These are phyloP conservation scores for Mycena citricolor DNA, from an alignment of 1,284 basidiomycete species.

Conservation along the genomic window DNA sequence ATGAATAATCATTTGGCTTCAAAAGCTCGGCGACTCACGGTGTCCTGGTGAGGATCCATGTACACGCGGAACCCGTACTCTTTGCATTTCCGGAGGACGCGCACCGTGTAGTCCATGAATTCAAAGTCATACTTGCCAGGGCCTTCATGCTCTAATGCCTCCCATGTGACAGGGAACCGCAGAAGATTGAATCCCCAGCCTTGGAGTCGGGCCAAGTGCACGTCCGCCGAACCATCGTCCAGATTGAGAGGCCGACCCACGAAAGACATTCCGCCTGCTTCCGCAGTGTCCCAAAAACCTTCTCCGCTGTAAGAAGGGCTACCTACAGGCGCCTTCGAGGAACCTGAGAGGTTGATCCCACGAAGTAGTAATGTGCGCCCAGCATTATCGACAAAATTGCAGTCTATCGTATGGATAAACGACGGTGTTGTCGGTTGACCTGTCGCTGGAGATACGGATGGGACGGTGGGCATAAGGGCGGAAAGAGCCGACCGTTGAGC, in stretches of 20 bases:
- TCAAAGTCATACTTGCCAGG: constrained; percentile 91
- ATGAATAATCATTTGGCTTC: background rate
- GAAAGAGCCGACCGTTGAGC: too few species aligned
- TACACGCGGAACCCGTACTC: constrained; percentile 93
- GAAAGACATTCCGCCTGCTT: constrained; percentile 74
- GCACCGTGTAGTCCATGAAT: constrained; percentile 91
- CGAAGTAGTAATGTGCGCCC: constrained; percentile 87
- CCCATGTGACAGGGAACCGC: constrained; percentile 94
- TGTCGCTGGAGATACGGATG: constrained; percentile 67
- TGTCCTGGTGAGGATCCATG: constrained; percentile 97
- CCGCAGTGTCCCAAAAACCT: constrained; percentile 88
- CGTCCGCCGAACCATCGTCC: constrained; percentile 82
- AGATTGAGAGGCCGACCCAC: constrained; percentile 78
- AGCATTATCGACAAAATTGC: constrained; percentile 80
- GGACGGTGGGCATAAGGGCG: constrained; percentile 65
- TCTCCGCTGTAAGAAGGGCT: constrained; percentile 68
- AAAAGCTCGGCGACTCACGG: constrained; percentile 55
- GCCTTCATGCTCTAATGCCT: constrained; percentile 89
- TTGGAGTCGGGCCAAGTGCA: constrained; percentile 82
- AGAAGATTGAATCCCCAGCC: constrained; percentile 96
- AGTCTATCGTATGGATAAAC: constrained; percentile 69
- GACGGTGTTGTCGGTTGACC: constrained; percentile 50
- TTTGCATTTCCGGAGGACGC: constrained; percentile 87
- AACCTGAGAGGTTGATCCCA: constrained; percentile 91
- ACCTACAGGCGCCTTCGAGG: constrained; percentile 79